These are phyloP conservation scores for Ormosia semicastrata DNA, from an alignment of 306 rosid species.

Conservation along the genomic window DNA sequence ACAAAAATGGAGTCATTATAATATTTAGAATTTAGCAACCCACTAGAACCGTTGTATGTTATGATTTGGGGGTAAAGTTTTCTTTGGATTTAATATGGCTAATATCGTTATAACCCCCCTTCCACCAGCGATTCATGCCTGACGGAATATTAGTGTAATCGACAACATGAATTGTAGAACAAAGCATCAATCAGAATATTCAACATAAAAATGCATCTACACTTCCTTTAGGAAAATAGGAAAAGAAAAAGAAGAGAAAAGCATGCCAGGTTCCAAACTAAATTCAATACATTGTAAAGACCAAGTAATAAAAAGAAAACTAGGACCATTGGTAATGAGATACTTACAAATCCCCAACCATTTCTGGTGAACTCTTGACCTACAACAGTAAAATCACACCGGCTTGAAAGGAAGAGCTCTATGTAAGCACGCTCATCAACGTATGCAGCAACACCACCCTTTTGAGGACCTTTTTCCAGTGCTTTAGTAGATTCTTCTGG, in stretches of 20 bases:
- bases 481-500: conserved; percentile 69
- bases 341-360: conserved; percentile 99
- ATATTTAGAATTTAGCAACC: neutral
- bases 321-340: conserved; percentile 9
- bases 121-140: neutral
- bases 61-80: neutral
- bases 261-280: neutral
- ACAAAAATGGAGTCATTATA: neutral
- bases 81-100: neutral
- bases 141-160: neutral
- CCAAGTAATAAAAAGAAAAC: neutral
- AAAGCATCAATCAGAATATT: neutral
- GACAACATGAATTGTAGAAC: neutral
- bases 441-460: conserved; percentile 84
- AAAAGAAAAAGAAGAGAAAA: neutral
- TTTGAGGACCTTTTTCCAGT: conserved; percentile 63
- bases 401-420: conserved; percentile 87
- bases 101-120: neutral
- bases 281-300: neutral
- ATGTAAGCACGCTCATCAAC: conserved; percentile 84
- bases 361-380: conserved; percentile 95
- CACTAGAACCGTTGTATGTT: neutral
- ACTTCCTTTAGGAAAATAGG: neutral
- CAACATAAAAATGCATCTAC: neutral
- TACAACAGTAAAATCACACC: conserved; percentile 66